phyloP scores from a whole-genome alignment of 2,329 filamentous ascomycete genomes.

The Epicoccum nigrum region DNA sequence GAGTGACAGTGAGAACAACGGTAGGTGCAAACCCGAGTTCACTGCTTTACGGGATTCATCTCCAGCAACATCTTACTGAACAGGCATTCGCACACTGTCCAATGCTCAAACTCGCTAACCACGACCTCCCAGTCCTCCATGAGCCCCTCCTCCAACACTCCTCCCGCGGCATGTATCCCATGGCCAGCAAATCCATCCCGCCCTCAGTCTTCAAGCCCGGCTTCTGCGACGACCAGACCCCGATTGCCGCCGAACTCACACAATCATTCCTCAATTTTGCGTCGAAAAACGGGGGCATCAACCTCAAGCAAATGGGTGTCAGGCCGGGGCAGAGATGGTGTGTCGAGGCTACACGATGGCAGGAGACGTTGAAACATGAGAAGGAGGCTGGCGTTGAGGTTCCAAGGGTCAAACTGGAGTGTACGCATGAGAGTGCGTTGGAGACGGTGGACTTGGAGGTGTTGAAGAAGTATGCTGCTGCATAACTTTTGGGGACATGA shows the following conservation, averaged over 20 bases:
- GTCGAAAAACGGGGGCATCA: slow-evolving; percentile 15
- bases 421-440: slow-evolving; percentile 19
- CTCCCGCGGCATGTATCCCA: slow-evolving; percentile 19
- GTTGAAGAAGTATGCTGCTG: slow-evolving; percentile 17
- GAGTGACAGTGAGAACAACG: slow-evolving; percentile 12
- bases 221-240: slow-evolving; percentile 20
- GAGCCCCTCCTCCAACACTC: slow-evolving; percentile 21
- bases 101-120: neutral
- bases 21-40: neutral
- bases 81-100: no score
- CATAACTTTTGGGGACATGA: no score
- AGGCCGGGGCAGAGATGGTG: slow-evolving; percentile 22
- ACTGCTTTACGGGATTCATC: no score
- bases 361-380: slow-evolving; percentile 14
- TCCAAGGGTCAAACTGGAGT: slow-evolving; percentile 16
- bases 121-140: slow-evolving; percentile 9
- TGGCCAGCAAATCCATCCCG: slow-evolving; percentile 20
- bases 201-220: slow-evolving; percentile 16
- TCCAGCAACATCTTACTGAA: neutral
- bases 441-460: slow-evolving; percentile 14
- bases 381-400: slow-evolving; percentile 12
- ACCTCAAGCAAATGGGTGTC: slow-evolving; percentile 19
- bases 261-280: slow-evolving; percentile 22
- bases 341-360: slow-evolving; percentile 17
- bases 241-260: slow-evolving; percentile 18